Base-by-base conservation (phyloP, 2,329 filamentous ascomycete species). In the Dothidotthia symphoricarpi region DNA sequence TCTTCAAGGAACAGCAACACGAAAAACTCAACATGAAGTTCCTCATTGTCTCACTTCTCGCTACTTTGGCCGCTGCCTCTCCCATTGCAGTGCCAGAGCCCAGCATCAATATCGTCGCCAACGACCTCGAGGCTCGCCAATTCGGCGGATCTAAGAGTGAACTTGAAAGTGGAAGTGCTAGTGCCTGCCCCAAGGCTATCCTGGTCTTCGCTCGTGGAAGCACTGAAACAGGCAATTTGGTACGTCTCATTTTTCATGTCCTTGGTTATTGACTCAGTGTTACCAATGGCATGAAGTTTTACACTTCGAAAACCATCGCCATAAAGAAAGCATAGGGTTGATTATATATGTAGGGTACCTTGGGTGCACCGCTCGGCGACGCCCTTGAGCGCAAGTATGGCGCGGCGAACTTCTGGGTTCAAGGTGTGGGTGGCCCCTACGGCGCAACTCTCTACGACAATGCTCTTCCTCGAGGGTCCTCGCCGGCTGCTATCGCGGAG, bases 381-480 rank as follows among this genome's bases (percentile, higher is more conserved):
- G 47, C 47, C 8, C 55, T 63, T 4, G 37, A 55, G 34, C 24
- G 40, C 16, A 39, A 43, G 11, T 62, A 57, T 10, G 56, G 56
- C 11, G 53, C 52, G 3, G 31, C 24, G 2, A 47, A 53, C 12
- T 44, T 63, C 19, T 61, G 59, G 49, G 48, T 58, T 7, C 54
- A 63, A 31, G 56, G 59, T 12, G 55, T 72, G 17, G 60, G 69
- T 31, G 56, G 50, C 12, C 47, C 53, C 12, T 72, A 71, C 41
- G 51, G 42, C 0, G 68, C 68, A 3, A 52, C 45, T 7, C 41
- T 70, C 3, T 41, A 39, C 9, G 64, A 57, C 30, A 71, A 70
- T 47, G 48, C 61, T 28, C 46, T 58, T 2, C 47, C 57, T 1
- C 43, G 46, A 3, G 68, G 69, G 2, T 61, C 62, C 3, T 61